Conservation (phyloP, 768 basidiomycete species). For the Leccinum longicurvipes region DNA sequence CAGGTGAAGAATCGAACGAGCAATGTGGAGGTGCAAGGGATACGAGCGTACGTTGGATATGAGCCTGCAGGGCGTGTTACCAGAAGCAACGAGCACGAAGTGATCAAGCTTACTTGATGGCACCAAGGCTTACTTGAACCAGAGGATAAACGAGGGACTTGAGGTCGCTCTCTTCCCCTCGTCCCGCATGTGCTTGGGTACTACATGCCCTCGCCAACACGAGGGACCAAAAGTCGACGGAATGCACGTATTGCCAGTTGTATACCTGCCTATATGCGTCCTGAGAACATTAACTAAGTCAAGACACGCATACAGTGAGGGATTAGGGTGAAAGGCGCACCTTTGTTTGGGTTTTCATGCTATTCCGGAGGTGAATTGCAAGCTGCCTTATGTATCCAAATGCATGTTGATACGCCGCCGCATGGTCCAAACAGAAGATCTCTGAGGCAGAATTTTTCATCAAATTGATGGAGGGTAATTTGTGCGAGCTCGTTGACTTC, state of each 20-base stretch:
- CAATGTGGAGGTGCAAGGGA: conserved; percentile 91
- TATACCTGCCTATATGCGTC: conserved; percentile 94
- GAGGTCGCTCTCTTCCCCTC: conserved; percentile 69
- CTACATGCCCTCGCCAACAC: conserved; percentile 84
- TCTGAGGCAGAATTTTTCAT: conserved; percentile 99
- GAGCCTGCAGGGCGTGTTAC: conserved; percentile 50
- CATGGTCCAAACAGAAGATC: conserved; percentile 76
- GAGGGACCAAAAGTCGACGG: conserved; percentile 92
- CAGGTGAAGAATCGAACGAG: conserved; percentile 84
- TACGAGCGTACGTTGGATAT: conserved; percentile 88
- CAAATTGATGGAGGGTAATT: conserved; percentile 85
- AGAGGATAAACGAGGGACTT: conserved; percentile 91
- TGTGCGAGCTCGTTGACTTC: conserved; percentile 82
- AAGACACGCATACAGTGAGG: conserved; percentile 5
- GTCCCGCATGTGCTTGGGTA: conserved; percentile 47
- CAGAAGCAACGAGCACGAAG: not conserved
- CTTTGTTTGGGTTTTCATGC: conserved; percentile 86
- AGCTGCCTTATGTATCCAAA: conserved; percentile 95
- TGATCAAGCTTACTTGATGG: conserved; percentile 67
- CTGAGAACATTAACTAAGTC: conserved; percentile 34
- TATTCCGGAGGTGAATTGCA: conserved; percentile 87
- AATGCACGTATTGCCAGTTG: conserved; percentile 98
- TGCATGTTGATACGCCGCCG: conserved; percentile 84
- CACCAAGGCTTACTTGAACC: conserved; percentile 90
- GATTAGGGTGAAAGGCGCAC: conserved; percentile 35